Conservation (phyloP, 306 rosid species). For the Trifolium repens region DNA sequence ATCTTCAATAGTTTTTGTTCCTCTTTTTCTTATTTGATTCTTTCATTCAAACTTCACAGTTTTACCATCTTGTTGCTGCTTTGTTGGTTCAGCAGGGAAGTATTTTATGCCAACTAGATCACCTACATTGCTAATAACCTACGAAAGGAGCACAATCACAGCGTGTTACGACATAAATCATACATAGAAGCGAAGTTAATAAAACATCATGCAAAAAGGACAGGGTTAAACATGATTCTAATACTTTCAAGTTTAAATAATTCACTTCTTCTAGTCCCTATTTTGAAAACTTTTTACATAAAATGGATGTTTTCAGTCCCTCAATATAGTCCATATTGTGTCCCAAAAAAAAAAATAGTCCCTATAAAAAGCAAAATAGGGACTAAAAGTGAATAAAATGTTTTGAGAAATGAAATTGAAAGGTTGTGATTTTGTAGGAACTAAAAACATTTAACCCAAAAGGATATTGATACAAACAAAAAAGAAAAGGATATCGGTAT, state of each 20-base stretch:
- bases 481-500: conserved; percentile 4
- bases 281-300: too few species aligned
- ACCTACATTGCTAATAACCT: conserved; percentile 84
- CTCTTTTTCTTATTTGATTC: conserved; percentile 1
- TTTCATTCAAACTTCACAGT: conserved; percentile 40
- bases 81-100: conserved; percentile 77
- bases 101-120: conserved; percentile 86
- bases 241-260: too few species aligned
- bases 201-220: conserved; percentile 19
- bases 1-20: conserved; percentile 24
- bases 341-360: too few species aligned
- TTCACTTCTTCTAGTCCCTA: too few species aligned
- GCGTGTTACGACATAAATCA: not conserved
- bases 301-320: too few species aligned
- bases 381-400: too few species aligned
- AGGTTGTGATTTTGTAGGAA: too few species aligned
- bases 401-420: too few species aligned
- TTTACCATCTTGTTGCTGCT: conserved; percentile 51
- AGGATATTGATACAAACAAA: not conserved
- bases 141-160: conserved; percentile 31
- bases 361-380: too few species aligned
- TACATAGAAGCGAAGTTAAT: not conserved
- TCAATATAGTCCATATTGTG: too few species aligned
- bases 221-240: too few species aligned
- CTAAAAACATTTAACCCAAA: too few species aligned